These are phyloP conservation scores for Eurotiales sp. DNA, from an alignment of 2,329 filamentous ascomycete genomes.

Conservation along the genomic window DNA sequence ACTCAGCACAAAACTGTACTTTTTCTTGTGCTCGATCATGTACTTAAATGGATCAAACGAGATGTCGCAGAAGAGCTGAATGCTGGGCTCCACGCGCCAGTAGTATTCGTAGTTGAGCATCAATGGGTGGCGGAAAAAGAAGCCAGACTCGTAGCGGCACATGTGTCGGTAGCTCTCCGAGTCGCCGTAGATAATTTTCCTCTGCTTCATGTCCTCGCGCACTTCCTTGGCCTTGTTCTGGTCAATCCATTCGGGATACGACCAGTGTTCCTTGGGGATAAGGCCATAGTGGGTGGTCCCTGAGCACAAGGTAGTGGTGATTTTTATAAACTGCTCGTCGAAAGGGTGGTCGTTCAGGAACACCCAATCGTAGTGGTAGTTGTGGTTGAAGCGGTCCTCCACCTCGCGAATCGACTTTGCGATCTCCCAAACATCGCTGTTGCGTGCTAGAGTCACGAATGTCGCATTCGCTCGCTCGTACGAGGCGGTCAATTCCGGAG, in stretches of 20 bases:
- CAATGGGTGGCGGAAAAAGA: conserved; percentile 94
- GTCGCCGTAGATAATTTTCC: conserved; percentile 98
- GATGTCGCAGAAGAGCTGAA: conserved; percentile 94
- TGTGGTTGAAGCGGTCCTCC: conserved; percentile 95
- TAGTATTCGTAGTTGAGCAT: conserved; percentile 99
- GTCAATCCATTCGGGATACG: conserved; percentile 92
- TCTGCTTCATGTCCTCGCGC: conserved; percentile 86
- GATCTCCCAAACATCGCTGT: conserved; percentile 94
- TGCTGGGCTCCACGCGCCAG: conserved; percentile 96
- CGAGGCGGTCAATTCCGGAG: conserved; percentile 16
- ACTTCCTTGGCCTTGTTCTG: conserved; percentile 87
- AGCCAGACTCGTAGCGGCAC: conserved; percentile 98
- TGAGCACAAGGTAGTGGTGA: conserved; percentile 85
- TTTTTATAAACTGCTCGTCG: conserved; percentile 86
- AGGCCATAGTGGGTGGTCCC: conserved; percentile 87
- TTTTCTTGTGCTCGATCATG: conserved; percentile 95
- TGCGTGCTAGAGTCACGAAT: conserved; percentile 92
- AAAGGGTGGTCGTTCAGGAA: conserved; percentile 97
- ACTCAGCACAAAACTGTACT: conserved; percentile 95
- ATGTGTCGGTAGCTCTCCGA: conserved; percentile 97
- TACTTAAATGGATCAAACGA: conserved; percentile 93
- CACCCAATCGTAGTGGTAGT: conserved; percentile 98
- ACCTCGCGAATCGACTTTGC: conserved; percentile 92
- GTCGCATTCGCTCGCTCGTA: conserved; percentile 85
- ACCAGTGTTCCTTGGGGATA: conserved; percentile 93